These are phyloP conservation scores for Boletellus sp. DNA, from an alignment of 768 basidiomycete species.

Conservation along the genomic window DNA sequence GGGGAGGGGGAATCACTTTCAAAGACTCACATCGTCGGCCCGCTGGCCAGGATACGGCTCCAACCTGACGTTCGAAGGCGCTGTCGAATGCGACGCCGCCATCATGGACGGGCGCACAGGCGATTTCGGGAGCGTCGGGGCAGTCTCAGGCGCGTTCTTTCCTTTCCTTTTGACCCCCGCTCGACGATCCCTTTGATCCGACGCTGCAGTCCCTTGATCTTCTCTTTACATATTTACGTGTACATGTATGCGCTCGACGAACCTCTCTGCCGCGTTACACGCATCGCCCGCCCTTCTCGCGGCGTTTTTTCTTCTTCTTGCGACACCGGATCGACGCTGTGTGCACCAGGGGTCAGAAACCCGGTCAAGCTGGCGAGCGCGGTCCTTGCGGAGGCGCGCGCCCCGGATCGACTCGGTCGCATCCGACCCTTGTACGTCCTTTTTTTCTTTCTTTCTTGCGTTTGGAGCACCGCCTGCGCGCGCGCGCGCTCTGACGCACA, in stretches of 20 bases:
- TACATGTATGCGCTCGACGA: too few species aligned
- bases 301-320: too few species aligned
- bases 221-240: too few species aligned
- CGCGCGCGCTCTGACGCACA: not conserved
- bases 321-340: not conserved
- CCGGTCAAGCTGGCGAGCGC: conserved; percentile 60
- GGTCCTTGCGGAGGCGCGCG: conserved; percentile 52
- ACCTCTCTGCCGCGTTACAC: too few species aligned
- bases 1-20: too few species aligned
- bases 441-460: too few species aligned
- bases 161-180: not conserved
- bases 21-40: not conserved
- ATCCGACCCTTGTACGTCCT: conserved; percentile 62
- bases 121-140: conserved; percentile 72
- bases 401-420: conserved; percentile 52
- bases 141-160: conserved; percentile 52
- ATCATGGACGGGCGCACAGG: conserved; percentile 52
- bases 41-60: conserved; percentile 61
- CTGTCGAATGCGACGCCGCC: conserved; percentile 80
- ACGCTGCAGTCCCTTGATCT: not conserved
- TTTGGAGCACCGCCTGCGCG: not conserved
- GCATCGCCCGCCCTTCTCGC: too few species aligned
- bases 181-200: not conserved
- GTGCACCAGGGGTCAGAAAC: conserved; percentile 58
- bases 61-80: conserved; percentile 70